A percentile compares a stretch with the other conserved stretches of the same genome.
Conservation (phyloP, 257 asterid species). For the Nemophila menziesii region DNA sequence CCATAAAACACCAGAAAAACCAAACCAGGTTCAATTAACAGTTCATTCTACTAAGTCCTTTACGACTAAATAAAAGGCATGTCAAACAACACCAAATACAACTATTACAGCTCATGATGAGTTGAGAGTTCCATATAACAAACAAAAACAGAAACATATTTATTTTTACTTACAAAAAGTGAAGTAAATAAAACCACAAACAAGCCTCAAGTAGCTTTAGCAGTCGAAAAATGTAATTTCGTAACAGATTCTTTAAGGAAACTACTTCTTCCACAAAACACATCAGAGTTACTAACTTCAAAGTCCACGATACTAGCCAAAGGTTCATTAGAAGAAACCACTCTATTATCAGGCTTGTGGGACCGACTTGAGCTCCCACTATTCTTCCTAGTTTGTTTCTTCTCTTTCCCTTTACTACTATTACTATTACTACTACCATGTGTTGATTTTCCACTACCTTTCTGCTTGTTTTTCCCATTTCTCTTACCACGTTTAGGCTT, state of each 20-base stretch:
- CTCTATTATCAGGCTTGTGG: slow-evolving; percentile 21
- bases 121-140: too few relatives aligned
- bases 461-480: slow-evolving; percentile 58
- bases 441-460: slow-evolving; percentile 56
- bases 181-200: too few relatives aligned
- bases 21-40: too few relatives aligned
- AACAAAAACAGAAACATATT: too few relatives aligned
- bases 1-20: too few relatives aligned
- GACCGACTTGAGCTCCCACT: slow-evolving; percentile 31
- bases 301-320: slow-evolving; percentile 12
- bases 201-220: slow-evolving; percentile 34
- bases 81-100: too few relatives aligned
- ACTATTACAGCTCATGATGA: too few relatives aligned
- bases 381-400: slow-evolving; percentile 52
- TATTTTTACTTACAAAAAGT: too few relatives aligned
- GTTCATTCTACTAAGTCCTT: too few relatives aligned
- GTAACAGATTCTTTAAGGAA: slow-evolving; percentile 27
- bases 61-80: too few relatives aligned
- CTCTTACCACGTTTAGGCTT: slow-evolving; percentile 45
- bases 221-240: slow-evolving; percentile 24
- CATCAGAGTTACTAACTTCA: slow-evolving; percentile 21
- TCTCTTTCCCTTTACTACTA: slow-evolving; percentile 56
- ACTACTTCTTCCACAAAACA: slow-evolving; percentile 29
- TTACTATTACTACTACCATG: too few relatives aligned
- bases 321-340: slow-evolving; percentile 14